phyloP scores from a whole-genome alignment of 73 alveolate species.

The Stentor roeselii region DNA sequence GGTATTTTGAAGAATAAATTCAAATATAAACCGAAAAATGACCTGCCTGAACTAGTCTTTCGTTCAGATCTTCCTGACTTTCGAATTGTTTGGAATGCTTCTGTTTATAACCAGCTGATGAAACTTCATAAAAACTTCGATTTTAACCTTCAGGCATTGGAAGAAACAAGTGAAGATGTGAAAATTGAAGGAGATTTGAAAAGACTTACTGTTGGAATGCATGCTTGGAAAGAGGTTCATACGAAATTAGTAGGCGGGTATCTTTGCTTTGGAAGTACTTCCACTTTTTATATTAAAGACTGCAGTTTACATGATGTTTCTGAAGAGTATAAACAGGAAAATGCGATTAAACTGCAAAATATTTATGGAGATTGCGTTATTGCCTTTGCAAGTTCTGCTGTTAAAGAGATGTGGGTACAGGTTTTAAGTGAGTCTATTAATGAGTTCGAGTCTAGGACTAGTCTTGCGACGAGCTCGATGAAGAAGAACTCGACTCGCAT shows the following conservation, averaged over 20 bases:
- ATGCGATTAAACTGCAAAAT: not conserved
- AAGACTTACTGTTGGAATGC: not conserved
- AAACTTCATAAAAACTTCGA: not conserved
- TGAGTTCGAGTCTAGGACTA: not conserved
- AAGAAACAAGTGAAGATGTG: not conserved
- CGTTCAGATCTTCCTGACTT: not conserved
- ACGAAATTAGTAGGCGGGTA: slow-evolving; percentile 32
- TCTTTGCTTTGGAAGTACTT: slow-evolving; percentile 13
- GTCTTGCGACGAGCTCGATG: not conserved
- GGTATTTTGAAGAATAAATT: not conserved
- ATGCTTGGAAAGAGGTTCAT: slow-evolving; percentile 30
- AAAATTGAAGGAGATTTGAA: not conserved
- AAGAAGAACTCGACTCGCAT: not conserved
- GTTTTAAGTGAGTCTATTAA: not conserved
- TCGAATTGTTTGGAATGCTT: not conserved
- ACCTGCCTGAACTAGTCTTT: not conserved
- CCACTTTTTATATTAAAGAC: slow-evolving; percentile 14
- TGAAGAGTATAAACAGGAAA: not conserved
- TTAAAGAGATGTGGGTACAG: not conserved
- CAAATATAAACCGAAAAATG: not conserved
- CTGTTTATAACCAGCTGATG: slow-evolving; percentile 9
- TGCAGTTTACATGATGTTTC: not conserved
- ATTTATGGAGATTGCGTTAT: slow-evolving; percentile 9
- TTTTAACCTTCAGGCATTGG: not conserved
- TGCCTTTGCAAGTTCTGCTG: not conserved